These are phyloP conservation scores for Irpex sp. DNA, from an alignment of 1,284 basidiomycete species.

Conservation along the genomic window DNA sequence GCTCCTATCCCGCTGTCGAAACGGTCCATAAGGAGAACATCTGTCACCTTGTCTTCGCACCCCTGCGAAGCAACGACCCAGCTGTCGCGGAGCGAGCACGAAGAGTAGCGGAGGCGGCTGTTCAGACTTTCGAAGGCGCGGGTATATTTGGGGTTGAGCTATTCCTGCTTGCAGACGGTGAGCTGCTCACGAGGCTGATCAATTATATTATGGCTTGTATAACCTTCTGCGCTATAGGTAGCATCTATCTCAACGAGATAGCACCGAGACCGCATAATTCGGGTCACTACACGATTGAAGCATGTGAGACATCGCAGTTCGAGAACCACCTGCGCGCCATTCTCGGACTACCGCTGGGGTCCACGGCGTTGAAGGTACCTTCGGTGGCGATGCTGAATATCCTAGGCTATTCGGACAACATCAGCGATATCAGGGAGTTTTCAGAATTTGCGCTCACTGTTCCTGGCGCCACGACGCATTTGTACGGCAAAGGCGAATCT, in stretches of 20 bases:
- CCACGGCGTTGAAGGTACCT: constrained; percentile 85
- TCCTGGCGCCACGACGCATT: constrained; percentile 81
- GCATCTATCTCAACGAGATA: constrained; percentile 92
- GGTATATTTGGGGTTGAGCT: constrained; percentile 98
- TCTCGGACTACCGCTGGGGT: constrained; percentile 86
- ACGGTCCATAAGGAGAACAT: constrained; percentile 95
- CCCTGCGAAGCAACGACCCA: constrained; percentile 62
- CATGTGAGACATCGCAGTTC: constrained; percentile 94
- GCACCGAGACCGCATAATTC: constrained; percentile 99
- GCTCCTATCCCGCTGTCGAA: constrained; percentile 91
- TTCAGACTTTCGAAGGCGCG: constrained; percentile 82
- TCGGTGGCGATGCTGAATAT: constrained; percentile 95
- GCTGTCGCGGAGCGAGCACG: constrained; percentile 64
- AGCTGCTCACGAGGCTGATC: constrained; percentile 19
- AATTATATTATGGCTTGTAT: background rate
- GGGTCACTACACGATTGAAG: constrained; percentile 99
- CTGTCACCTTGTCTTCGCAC: constrained; percentile 91
- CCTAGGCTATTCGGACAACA: constrained; percentile 72
- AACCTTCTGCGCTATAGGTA: constrained; percentile 42
- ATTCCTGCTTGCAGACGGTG: constrained; percentile 90
- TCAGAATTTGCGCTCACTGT: constrained; percentile 55
- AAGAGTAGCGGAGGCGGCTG: constrained; percentile 78
- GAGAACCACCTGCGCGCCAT: constrained; percentile 99
- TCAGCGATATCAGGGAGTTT: constrained; percentile 58
- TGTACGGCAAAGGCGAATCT: constrained; percentile 93